Conservation (phyloP, 495 filamentous ascomycete species). For the Choiromyces venosus region DNA sequence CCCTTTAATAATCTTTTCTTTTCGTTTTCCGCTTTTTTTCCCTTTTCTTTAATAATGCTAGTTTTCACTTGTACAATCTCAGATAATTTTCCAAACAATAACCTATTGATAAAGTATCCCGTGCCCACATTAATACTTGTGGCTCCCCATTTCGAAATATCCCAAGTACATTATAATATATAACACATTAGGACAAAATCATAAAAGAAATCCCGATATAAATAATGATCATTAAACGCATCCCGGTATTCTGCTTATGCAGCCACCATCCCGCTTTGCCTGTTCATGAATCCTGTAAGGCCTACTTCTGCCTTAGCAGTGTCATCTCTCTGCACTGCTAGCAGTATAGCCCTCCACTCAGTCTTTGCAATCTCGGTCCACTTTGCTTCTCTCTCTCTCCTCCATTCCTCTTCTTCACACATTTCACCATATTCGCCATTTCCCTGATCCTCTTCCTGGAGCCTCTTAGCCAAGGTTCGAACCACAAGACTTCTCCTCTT, state of each 20-base stretch:
- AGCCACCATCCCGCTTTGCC: neutral
- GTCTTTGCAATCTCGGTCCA: constrained; percentile 24
- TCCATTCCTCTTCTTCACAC: constrained; percentile 8
- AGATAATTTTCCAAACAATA: neutral
- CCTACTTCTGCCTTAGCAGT: neutral
- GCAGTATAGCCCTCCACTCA: constrained; percentile 23
- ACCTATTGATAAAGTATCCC: neutral
- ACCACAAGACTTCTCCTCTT: constrained; percentile 21
- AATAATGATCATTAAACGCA: neutral
- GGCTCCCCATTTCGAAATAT: neutral
- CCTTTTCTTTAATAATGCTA: neutral
- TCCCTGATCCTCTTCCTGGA: constrained; percentile 12
- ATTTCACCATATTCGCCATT: neutral
- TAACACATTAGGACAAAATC: neutral
- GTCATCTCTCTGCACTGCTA: neutral
- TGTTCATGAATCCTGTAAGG: neutral
- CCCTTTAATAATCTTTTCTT: neutral
- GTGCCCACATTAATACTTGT: neutral
- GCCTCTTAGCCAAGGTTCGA: constrained; percentile 10
- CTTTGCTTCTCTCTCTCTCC: constrained; percentile 14
- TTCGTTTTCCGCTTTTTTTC: no score
- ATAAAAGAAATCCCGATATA: neutral
- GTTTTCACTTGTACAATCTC: neutral
- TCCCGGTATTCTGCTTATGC: neutral
- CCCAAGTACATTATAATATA: neutral